Evolutionary conservation across 208 protist genomes (phyloP), one percentile per base, ranked within the genome.

Genomic region (Leishmania gerbilli): DNA sequence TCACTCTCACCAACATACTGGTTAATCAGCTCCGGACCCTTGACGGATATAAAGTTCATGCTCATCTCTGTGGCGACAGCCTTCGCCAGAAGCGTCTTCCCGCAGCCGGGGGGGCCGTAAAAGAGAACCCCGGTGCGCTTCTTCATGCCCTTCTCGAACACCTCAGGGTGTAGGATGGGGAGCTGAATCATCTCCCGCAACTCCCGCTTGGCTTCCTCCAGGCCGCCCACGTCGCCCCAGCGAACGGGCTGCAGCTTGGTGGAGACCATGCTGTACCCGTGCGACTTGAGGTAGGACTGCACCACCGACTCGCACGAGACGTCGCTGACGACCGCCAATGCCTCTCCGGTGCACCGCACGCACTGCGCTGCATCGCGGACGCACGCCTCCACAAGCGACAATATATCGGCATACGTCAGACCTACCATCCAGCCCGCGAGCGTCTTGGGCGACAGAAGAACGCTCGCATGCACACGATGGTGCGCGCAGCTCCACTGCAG

Each of bases 41-140:
- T 99, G n/a, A 99, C 97, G 0, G 92, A 94, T 87, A 99, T 97
- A 74, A 99, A 99, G 82, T 97, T 97, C 88, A 99, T 93, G 77
- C 93, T 93, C 91, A 97, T 97, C 87, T 99, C 95, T 0, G 95
- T 98, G 13, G 97, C 97, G 8, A 99, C 95, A 2, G 95, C 97
- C 84, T 99, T 99, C 40, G 97, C 97, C 15, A 98, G 82, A 5
- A 98, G 87, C 67, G 97, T 98, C 86, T 99, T 99, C 31, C 97
- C 97, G 78, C 95, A 98, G n/a, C 97, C 97, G 5, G 97, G 97
- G 1, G 97, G 97, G 15, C 97, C 97, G 76, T 98, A 98, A 76
- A 99, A 96, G 19, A 99, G 87, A 67, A 99, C 92, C 15, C 97
- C 97, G 15, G 90, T 88, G 24, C 94, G 88, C 80, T 92, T 91